Evolutionary conservation across 192 early-diverging fungal genomes (phyloP), one percentile per base, ranked within the genome.

Genomic region (Chytriomyces confervae): DNA sequence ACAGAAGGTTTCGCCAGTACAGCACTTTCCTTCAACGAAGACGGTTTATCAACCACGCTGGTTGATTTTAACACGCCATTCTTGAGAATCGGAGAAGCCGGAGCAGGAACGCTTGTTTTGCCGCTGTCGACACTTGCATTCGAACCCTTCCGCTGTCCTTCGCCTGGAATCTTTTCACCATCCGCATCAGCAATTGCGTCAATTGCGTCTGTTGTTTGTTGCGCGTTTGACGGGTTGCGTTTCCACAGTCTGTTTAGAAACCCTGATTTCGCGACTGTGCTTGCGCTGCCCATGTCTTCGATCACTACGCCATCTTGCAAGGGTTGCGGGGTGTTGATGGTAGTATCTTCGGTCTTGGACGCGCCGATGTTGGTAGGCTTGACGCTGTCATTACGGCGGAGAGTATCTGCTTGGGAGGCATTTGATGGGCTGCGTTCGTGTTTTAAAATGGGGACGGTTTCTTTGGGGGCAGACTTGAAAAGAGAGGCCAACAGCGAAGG

Each of bases 401-500:
- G 11, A 27, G 16, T 13, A 0, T 68, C 66, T 16, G 7, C 36
- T 43, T 36, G 66, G 10, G 62, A 29, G n/a, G 62, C n/a, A 64
- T 11, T 29, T 2, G 27, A 18, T 27, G n/a, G n/a, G 3, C 27
- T 29, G 10, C 27, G 16, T 18, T 24, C 62, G 11, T 18, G 62
- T 29, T 18, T 64, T 27, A 29, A 23, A 11, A 29, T 29, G 10
- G 62, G 62, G 0, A 23, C 62, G n/a, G 16, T 2, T 18, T 64
- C 16, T 7, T 20, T 44, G 20, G 69, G 69, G 2, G 23, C 7
- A 53, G 27, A 20, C 46, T 49, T 51, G 69, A 70, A 70, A 47
- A 70, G 27, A 29, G 69, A 49, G 1, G 69, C 69, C 5, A 70
- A 27, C 50, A 70, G 23, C 18, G 46, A 51, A 20, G 69, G 69